Base-by-base conservation (phyloP, 805 yeast species). In the Candida ficus region DNA sequence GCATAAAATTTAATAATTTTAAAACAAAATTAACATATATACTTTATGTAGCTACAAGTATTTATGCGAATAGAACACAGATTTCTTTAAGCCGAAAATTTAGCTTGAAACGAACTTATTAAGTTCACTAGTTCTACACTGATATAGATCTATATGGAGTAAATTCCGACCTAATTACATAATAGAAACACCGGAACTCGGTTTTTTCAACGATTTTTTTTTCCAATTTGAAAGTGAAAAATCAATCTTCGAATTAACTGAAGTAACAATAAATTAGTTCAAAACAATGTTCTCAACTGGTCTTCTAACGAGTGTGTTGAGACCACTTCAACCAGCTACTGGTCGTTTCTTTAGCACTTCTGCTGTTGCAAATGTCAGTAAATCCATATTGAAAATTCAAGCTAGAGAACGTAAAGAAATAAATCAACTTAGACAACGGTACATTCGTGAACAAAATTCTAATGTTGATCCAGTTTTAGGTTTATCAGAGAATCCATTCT, bases 381-480 rank as follows among this genome's bases (percentile, higher is more conserved):
- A 52, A 39, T 56, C 56, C n/a, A 48, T 49, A 29, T 35, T 55
- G 22, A 53, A 49, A 45, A 46, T 54, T 19, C 37, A 48, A 32
- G 50, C 60, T 13, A 44, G 45, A 29, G 58, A 53, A 23, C 49
- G 47, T 30, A 53, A 48, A 45, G 57, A 55, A 37, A 40, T 50
- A 33, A 56, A 53, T 35, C 51, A 50, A 36, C 46, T 50, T 23
- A 53, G 49, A 43, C 58, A 55, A 37, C 52, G 54, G 49, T 50
- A 48, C 39, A 44, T 52, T n/a, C 38, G 48, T 12, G 57, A 50
- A 38, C 45, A 43, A 35, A 47, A 48, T 27, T 43, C 48, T 40
- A 51, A 51, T 34, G 51, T 55, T 14, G 97, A 90, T 62, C 97
- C 97, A 2, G 95, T 90, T 5, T 70, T 89, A 39, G 97, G 97